A percentile compares a stretch with the other conserved stretches of the same genome.
Conservation (phyloP, 139 green algal species). For the Volvox africanus region DNA sequence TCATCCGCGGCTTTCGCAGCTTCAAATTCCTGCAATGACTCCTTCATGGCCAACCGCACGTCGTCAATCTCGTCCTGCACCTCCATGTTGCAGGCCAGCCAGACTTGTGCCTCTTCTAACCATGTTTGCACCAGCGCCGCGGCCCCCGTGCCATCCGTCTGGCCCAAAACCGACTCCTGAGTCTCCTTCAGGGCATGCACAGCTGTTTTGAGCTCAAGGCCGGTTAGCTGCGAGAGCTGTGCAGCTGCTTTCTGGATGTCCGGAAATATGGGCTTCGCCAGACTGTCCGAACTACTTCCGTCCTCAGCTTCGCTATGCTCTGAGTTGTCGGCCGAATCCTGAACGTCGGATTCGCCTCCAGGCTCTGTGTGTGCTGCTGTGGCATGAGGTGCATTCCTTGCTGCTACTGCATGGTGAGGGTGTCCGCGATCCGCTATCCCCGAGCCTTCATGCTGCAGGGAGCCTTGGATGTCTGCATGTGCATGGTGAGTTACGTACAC, state of each 20-base stretch:
- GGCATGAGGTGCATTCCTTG: not conserved
- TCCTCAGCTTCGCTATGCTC: not conserved
- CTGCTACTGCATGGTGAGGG: not conserved
- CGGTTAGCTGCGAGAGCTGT: not conserved
- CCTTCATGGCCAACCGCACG: not conserved
- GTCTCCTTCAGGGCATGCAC: constrained; percentile 7
- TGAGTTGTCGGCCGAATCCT: not conserved
- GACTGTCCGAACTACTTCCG: not conserved
- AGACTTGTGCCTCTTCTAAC: constrained; percentile 20
- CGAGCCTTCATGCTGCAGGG: not conserved
- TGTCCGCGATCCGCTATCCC: not conserved
- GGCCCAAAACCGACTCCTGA: not conserved
- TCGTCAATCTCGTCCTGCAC: constrained; percentile 32
- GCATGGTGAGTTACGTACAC: not conserved
- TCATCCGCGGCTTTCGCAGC: not conserved
- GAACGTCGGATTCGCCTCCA: not conserved
- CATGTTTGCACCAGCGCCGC: not conserved
- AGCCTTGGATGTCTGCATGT: not conserved
- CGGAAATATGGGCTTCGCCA: not conserved
- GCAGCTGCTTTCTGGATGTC: not conserved
- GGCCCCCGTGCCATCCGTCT: not conserved
- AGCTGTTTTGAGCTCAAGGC: not conserved
- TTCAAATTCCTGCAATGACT: constrained; percentile 24
- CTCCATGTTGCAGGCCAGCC: constrained; percentile 10
- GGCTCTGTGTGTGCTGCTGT: not conserved